A percentile compares a stretch with the other conserved stretches of the same genome.
Evolutionary conservation across 2,329 filamentous ascomycete species (phyloP).

Genomic region (Pseudopithomyces maydicus): DNA sequence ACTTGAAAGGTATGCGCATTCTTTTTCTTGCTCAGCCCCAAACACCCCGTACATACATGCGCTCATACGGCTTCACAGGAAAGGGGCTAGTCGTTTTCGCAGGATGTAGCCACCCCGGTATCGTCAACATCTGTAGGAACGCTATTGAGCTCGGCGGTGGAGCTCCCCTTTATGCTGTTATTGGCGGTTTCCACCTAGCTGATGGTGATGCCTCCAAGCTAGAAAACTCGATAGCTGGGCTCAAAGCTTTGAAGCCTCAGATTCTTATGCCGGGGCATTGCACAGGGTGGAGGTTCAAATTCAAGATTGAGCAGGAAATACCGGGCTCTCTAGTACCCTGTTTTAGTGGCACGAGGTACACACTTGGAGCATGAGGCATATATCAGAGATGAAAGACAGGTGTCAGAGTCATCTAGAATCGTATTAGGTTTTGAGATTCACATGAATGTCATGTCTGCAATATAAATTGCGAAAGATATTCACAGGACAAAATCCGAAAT

Average conservation of each 20-base stretch:
- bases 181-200: constrained; percentile 61
- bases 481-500: no score
- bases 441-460: no score
- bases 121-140: constrained; percentile 58
- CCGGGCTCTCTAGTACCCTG: constrained; percentile 57
- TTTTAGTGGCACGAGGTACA: constrained; percentile 50
- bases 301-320: constrained; percentile 58
- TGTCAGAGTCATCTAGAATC: no score
- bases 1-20: constrained; percentile 52
- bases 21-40: neutral
- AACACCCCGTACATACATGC: neutral
- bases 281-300: constrained; percentile 57
- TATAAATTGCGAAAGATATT: no score
- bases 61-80: constrained; percentile 31
- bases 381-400: neutral
- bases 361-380: neutral
- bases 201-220: constrained; percentile 52
- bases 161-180: constrained; percentile 54
- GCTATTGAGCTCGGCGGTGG: constrained; percentile 48
- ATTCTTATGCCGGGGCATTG: constrained; percentile 62
- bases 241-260: constrained; percentile 56
- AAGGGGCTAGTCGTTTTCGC: constrained; percentile 62
- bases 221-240: constrained; percentile 40
- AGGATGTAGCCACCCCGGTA: constrained; percentile 61
- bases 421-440: no score